Base-by-base conservation (phyloP, 306 rosid species). In the Prunus davidiana region DNA sequence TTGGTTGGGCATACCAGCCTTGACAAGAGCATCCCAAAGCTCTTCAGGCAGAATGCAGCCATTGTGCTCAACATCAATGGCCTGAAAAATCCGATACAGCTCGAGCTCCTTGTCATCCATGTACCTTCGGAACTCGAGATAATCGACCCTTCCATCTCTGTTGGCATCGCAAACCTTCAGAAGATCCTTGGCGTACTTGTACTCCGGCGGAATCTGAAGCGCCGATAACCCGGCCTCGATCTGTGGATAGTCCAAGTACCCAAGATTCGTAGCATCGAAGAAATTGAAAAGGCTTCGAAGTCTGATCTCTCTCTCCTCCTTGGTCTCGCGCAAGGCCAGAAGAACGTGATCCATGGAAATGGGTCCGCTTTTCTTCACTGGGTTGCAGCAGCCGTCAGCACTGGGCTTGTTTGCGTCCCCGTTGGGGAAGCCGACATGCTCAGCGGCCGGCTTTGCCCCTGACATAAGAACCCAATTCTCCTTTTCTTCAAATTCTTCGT, bases 21-120 rank as follows among this genome's bases (percentile, higher is more conserved):
- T 88, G 12, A 91, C 87, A 69, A 94, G 97, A 14, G 98, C 98
- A 78, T 94, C 98, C 93, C 89, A 94, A 1, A 94, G 96, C 91
- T 94, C 98, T 85, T 94, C 98, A 0, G 98, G 98, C 54, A 92
- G 71, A 86, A 94, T 94, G 83, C 95, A 87, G 6, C 98, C 98
- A 71, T 80, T 94, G 65, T 94, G 98, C 69, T 86, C 96, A 18
- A 91, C 98, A 78, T 94, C 98, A 75, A 94, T 94, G 68, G 96
- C 96, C 84, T 94, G 98, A 67, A 94, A 94, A 38, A 94, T 94
- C 46, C 88, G 87, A 67, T 94, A 94, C 50, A 94, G 96, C 87
- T 94, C 98, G 6, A 94, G 87, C 86, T 94, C 98, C 81, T 94
- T 94, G 34, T 87, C 93, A 73, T 94, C 98, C 98, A 94, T 91